Percentiles rank a stretch among this genome's conserved stretches.
Conservation (phyloP, 257 asterid species). For the Gentiana straminea region DNA sequence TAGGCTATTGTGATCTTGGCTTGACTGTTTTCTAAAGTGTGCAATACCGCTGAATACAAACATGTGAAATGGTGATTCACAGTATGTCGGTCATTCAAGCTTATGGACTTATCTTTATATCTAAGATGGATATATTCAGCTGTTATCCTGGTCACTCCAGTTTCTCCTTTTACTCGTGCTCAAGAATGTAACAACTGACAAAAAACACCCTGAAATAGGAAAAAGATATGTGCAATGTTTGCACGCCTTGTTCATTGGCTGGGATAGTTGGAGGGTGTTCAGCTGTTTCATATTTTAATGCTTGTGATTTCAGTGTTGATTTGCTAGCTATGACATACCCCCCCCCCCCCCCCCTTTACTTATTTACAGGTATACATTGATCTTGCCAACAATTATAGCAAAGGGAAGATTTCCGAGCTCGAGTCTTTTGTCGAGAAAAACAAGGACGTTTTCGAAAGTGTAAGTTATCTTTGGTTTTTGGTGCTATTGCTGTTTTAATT, state of each 20-base stretch:
- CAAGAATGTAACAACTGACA: too few relatives aligned
- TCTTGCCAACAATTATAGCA: slow-evolving; percentile 53
- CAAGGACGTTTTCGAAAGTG: slow-evolving; percentile 67
- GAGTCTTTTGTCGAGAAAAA: slow-evolving; percentile 47
- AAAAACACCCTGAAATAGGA: too few relatives aligned
- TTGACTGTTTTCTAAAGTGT: too few relatives aligned
- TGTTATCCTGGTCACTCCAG: not conserved
- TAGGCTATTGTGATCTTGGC: too few relatives aligned
- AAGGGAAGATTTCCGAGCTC: slow-evolving; percentile 75
- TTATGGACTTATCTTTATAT: not conserved
- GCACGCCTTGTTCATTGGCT: too few relatives aligned
- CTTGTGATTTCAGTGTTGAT: not conserved
- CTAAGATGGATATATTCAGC: not conserved
- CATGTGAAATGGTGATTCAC: too few relatives aligned
- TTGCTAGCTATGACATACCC: not conserved
- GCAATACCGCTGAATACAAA: too few relatives aligned
- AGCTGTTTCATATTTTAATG: not conserved
- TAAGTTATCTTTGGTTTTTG: slow-evolving; percentile 28
- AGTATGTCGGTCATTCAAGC: not conserved
- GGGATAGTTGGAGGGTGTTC: not conserved
- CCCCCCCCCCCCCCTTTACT: not conserved
- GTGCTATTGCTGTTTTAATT: not conserved
- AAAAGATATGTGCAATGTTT: too few relatives aligned
- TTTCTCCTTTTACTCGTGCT: not conserved
- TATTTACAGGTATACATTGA: slow-evolving; percentile 71